These are phyloP conservation scores for Laetiporus sulphureus DNA, from an alignment of 1,284 basidiomycete genomes.

Conservation along the genomic window DNA sequence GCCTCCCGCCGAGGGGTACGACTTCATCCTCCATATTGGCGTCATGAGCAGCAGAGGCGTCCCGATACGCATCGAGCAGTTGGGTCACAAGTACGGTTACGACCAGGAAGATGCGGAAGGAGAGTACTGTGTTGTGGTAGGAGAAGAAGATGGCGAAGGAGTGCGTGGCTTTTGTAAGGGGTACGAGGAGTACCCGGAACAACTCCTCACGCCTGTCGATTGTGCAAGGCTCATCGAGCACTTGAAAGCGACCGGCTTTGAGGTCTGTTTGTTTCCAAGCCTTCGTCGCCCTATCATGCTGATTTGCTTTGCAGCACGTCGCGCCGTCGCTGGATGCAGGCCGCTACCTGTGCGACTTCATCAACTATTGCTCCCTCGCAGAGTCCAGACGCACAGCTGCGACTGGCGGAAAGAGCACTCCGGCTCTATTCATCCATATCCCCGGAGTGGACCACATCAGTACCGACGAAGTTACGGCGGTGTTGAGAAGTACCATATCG, in stretches of 20 bases:
- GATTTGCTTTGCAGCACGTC: constrained; percentile 3
- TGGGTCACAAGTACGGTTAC: constrained; percentile 55
- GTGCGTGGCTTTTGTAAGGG: constrained; percentile 33
- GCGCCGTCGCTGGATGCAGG: constrained; percentile 18
- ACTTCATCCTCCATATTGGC: constrained; percentile 59
- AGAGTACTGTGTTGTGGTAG: constrained; percentile 41
- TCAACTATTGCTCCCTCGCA: constrained; percentile 27
- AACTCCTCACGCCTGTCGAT: constrained; percentile 32
- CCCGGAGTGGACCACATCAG: constrained; percentile 55
- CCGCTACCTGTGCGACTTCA: constrained; percentile 28
- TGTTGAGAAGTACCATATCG: constrained; percentile 46
- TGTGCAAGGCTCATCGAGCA: constrained; percentile 23
- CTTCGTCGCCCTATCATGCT: neutral
- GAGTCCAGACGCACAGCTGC: constrained; percentile 16
- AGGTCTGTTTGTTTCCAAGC: neutral
- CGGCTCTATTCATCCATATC: constrained; percentile 61
- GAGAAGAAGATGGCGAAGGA: constrained; percentile 14
- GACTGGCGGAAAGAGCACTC: constrained; percentile 10
- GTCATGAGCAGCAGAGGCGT: constrained; percentile 43
- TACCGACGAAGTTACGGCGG: constrained; percentile 55
- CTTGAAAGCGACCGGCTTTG: constrained; percentile 8
- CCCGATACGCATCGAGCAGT: constrained; percentile 46
- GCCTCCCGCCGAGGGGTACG: constrained; percentile 45
- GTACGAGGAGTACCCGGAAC: constrained; percentile 32
- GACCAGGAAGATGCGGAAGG: constrained; percentile 51